Evolutionary conservation across 176 grass and related monocot genomes (phyloP).

Genomic region (Bolboschoenus planiculmis): DNA sequence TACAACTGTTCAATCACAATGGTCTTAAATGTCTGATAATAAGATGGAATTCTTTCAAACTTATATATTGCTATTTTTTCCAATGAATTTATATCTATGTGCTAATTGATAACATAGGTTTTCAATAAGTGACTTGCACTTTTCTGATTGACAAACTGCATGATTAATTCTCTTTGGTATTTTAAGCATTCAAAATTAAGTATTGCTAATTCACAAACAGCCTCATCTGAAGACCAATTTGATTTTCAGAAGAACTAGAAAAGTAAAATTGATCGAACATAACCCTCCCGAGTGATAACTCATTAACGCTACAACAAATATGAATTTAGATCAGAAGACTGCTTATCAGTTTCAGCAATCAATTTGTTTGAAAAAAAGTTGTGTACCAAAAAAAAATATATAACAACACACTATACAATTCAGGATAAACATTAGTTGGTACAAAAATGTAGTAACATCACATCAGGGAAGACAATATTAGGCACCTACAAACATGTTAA

Average conservation of each 20-base stretch:
- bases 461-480: not conserved
- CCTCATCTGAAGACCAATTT: not conserved
- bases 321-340: not conserved
- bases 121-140: not conserved
- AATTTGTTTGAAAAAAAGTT: not conserved
- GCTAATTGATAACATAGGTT: not conserved
- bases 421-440: not conserved
- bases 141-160: not conserved
- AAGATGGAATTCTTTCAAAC: not conserved
- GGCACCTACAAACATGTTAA: not conserved
- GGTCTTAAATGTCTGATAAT: not conserved
- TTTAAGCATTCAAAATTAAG: not conserved
- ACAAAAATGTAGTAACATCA: constrained; percentile 8
- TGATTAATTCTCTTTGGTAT: not conserved
- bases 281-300: not conserved
- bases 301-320: not conserved
- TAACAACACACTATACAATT: not conserved
- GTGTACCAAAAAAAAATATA: not conserved
- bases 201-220: not conserved
- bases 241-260: not conserved
- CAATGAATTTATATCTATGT: not conserved
- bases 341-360: not conserved
- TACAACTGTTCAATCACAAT: not conserved
- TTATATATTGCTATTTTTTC: not conserved
- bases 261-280: not conserved